These are phyloP conservation scores for Juglanconis sp. DNA, from an alignment of 2,329 filamentous ascomycete species.

Conservation along the genomic window DNA sequence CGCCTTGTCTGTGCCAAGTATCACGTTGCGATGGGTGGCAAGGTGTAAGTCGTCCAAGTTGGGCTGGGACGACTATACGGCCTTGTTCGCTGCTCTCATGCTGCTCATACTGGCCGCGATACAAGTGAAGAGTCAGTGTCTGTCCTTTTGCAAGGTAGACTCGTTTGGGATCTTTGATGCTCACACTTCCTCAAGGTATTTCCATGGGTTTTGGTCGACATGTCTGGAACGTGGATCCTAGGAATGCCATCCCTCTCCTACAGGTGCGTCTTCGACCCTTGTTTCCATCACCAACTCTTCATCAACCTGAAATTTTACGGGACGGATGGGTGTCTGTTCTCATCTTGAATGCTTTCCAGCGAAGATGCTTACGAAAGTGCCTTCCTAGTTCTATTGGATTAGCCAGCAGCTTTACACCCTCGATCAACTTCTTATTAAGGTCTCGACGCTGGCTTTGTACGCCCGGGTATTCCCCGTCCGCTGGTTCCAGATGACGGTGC, in stretches of 20 bases:
- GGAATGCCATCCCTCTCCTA: conserved; percentile 5
- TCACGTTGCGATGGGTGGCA: conserved; percentile 4
- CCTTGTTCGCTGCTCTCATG: background rate
- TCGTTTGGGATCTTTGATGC: background rate
- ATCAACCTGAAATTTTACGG: too few relatives aligned
- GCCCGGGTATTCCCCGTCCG: conserved; percentile 7
- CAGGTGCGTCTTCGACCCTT: background rate
- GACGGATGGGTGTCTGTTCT: too few relatives aligned
- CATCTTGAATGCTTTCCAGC: background rate
- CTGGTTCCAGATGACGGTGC: conserved; percentile 5
- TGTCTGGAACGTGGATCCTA: conserved; percentile 8
- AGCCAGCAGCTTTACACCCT: conserved; percentile 9
- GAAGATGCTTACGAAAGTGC: background rate
- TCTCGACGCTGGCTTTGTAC: conserved; percentile 4
- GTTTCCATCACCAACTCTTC: too few relatives aligned
- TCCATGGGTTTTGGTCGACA: conserved; percentile 7
- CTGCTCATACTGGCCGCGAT: background rate
- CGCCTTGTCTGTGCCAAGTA: conserved; percentile 5
- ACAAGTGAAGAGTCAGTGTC: background rate
- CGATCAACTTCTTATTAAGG: conserved; percentile 2
- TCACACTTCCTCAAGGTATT: background rate
- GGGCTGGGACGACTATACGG: conserved; percentile 11
- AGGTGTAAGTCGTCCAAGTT: conserved; percentile 5
- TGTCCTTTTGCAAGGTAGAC: background rate
- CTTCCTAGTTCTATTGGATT: background rate